Base-by-base conservation (phyloP, 139 green algal species). In the Trebouxia sp. region DNA sequence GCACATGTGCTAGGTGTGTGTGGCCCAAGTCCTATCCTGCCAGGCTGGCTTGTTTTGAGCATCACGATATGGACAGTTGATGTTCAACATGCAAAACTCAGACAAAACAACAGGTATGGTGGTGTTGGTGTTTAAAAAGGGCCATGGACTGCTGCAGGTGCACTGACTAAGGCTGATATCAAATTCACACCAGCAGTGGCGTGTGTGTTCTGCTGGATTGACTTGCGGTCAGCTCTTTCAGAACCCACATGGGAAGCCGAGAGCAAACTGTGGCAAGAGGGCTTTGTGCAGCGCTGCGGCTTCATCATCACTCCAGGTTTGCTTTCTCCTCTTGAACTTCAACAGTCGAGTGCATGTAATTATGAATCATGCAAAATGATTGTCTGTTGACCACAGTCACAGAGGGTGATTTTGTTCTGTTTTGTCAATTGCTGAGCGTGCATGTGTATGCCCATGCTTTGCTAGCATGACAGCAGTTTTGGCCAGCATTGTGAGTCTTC, bases 171-270 rank as follows among this genome's bases (percentile, higher is more conserved):
- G 39, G 91, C 84, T 37, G 78, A 79, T 41, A 91, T 96, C 72
- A 82, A 87, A 0, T 93, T 90, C 81, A 37, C 80, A 1, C 62
- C 67, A 17, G 89, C 90, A 0, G 65, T 77, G 24, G 84, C 79
- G 11, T 90, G 85, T 50, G 94, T 96, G 84, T 96, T 96, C 82
- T 79, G 88, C 15, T 96, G 91, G 92, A 14, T 95, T 8, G 92
- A 96, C 82, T 80, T 96, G 37, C 75, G 85, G 38, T 65, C 75
- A 37, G 78, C 37, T 26, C 38, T 89, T 17, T 43, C 84, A 0
- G 65, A 87, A 41, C 69, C 65, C 10, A 87, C 43, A 39, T 96
- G 92, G 92, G 82, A 88, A 75, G 91, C 58, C 6, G 92, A 96
- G 78, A 53, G 67, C 24, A 28, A 41, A 55, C 76, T 96, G 10